phyloP scores from a whole-genome alignment of 306 rosid species.

The Pachyrhizus erosus region DNA sequence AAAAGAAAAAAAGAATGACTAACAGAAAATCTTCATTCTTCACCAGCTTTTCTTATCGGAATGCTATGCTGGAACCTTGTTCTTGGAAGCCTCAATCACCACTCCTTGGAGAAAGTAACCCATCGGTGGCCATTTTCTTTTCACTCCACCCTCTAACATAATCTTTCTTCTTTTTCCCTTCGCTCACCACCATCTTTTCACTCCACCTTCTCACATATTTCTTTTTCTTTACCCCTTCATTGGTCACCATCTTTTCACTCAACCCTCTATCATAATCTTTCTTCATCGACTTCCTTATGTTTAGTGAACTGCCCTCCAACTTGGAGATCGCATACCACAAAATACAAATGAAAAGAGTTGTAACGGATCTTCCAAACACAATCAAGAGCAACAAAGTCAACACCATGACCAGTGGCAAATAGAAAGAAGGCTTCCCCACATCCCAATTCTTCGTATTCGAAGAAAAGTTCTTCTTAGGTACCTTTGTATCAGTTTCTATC shows the following conservation, averaged over 20 bases:
- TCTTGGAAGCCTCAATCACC: constrained; percentile 30
- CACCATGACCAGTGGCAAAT: constrained; percentile 59
- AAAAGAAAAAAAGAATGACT: background rate
- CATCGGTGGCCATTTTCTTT: constrained; percentile 47
- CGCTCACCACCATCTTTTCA: constrained; percentile 44
- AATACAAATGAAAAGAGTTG: constrained; percentile 65
- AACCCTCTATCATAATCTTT: constrained; percentile 43
- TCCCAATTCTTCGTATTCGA: no score
- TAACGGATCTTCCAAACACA: constrained; percentile 67
- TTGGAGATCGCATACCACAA: constrained; percentile 71
- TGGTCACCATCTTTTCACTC: constrained; percentile 49
- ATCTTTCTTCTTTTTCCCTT: constrained; percentile 46
- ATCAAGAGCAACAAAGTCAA: constrained; percentile 60
- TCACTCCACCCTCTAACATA: constrained; percentile 53
- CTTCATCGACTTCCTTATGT: constrained; percentile 15
- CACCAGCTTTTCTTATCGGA: constrained; percentile 67
- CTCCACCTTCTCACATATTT: constrained; percentile 45
- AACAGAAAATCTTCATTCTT: constrained; percentile 41
- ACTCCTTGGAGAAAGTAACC: constrained; percentile 36
- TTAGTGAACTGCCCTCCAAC: constrained; percentile 45
- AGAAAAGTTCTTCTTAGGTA: constrained; percentile 27
- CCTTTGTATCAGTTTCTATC: background rate
- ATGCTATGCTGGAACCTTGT: constrained; percentile 39
- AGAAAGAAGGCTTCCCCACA: constrained; percentile 56
- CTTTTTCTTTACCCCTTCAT: constrained; percentile 45